A percentile compares a stretch with the other conserved stretches of the same genome.
Conservation (phyloP, 495 filamentous ascomycete genomes). For the Aspergillus cavernicola region DNA sequence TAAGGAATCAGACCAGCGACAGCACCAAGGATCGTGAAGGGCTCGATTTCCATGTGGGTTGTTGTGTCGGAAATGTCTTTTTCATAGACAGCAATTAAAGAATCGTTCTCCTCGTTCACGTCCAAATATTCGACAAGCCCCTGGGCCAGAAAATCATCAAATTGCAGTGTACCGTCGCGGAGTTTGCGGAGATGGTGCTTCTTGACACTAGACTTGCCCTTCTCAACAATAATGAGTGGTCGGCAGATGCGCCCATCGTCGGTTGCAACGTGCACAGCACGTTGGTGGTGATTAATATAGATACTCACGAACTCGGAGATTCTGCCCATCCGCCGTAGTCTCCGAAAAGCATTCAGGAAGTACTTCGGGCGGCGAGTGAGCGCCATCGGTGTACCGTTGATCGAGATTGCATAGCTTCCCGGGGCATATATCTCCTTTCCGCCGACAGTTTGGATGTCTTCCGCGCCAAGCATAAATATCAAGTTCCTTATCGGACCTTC, state of each 20-base stretch:
- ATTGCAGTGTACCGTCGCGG: conserved; percentile 74
- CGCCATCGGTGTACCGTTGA: conserved; percentile 91
- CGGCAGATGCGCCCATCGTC: conserved; percentile 96
- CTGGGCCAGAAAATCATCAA: conserved; percentile 86
- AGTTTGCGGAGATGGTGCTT: conserved; percentile 71
- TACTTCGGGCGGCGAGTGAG: conserved; percentile 76
- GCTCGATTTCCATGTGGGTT: conserved; percentile 96
- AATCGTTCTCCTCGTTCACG: conserved; percentile 97
- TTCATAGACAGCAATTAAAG: conserved; percentile 86
- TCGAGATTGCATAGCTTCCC: conserved; percentile 85
- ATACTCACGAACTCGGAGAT: conserved; percentile 95
- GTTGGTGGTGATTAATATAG: conserved; percentile 87
- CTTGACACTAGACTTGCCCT: conserved; percentile 73
- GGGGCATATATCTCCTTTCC: conserved; percentile 79
- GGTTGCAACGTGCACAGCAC: conserved; percentile 89
- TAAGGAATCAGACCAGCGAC: conserved; percentile 97
- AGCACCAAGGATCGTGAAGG: conserved; percentile 95
- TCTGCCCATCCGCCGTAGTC: conserved; percentile 77
- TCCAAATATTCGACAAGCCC: conserved; percentile 95
- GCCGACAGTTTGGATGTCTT: conserved; percentile 67
- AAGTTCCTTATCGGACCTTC: conserved; percentile 81
- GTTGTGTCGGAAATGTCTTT: conserved; percentile 72
- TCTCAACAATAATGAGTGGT: conserved; percentile 90
- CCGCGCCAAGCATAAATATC: conserved; percentile 72
- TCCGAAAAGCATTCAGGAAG: conserved; percentile 79